Evolutionary conservation across 257 asterid genomes (phyloP), one percentile per base, ranked within the genome.

Genomic region (Echium plantagineum): DNA sequence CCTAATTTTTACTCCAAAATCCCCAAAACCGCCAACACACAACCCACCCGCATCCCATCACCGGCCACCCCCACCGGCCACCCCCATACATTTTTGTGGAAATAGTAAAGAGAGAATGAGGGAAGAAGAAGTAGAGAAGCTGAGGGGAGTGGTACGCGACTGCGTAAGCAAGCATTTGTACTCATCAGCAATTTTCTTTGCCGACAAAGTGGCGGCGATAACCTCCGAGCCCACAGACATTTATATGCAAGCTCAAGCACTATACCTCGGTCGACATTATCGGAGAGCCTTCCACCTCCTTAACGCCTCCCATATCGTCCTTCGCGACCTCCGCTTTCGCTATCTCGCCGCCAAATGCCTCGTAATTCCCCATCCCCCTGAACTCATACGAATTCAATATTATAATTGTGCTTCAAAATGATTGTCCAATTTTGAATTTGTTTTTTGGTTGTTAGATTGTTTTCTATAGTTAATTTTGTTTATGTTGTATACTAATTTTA

Each of bases 201-300:
- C 98, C 73, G 98, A 91, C 72, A 91, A 91, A 72, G 98, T 91
- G 53, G 99, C 99, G 20, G 99, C 96, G 49, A 81, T 89, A 61
- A 86, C 99, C 61, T 74, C 87, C 15, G 99, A 93, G 76, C 94
- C 99, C 15, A 90, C 99, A 62, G 99, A 93, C 60, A 85, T 93
- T 38, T 93, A 93, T 61, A 93, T 93, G 97, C 99, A 93, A 78
- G 97, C 99, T 15, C 99, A 93, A 80, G 99, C 99, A 16, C 85
- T 93, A 28, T 93, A 79, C 80, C 89, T 93, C 20, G 97, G 97
- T 58, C 83, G 94, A 9, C 97, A 93, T 58, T 93, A 84, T 55
- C 96, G 98, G 63, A 88, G 97, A 21, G 95, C 98, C 30, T 93
- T 85, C 72, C 98, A 93, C 73, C 94, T 93, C 66, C 89, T 93